Conservation (phyloP, 768 basidiomycete species). For the Naematelia encephala region DNA sequence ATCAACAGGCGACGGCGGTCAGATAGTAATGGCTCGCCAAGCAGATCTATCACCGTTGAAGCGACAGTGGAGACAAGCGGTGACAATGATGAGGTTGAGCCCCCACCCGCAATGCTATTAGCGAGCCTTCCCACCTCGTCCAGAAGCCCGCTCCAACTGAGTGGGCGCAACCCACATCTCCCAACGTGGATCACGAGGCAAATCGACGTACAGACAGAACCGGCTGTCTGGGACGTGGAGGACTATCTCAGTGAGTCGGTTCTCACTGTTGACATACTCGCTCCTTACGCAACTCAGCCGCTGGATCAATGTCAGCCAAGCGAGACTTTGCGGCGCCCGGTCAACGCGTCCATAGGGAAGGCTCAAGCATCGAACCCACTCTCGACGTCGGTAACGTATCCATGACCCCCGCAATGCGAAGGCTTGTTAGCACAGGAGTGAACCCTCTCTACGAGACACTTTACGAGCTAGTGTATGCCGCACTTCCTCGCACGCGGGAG, state of each 20-base stretch:
- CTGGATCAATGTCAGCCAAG: background rate
- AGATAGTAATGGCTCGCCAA: too few relatives aligned
- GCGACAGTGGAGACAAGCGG: too few relatives aligned
- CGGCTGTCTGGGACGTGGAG: background rate
- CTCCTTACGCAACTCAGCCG: background rate
- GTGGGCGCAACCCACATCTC: background rate
- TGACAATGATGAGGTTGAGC: too few relatives aligned
- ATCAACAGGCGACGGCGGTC: too few relatives aligned
- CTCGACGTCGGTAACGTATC: background rate
- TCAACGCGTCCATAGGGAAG: background rate
- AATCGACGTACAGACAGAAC: background rate
- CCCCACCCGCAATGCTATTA: too few relatives aligned
- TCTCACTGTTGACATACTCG: background rate
- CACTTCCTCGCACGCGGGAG: background rate
- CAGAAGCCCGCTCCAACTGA: too few relatives aligned
- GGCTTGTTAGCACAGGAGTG: background rate
- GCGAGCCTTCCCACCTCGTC: too few relatives aligned
- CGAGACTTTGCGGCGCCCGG: background rate
- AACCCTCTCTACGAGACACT: background rate
- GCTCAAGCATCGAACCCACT: background rate
- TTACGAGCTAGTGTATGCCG: background rate
- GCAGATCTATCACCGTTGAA: too few relatives aligned
- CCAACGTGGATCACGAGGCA: background rate
- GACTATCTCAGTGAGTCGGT: background rate
- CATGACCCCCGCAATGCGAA: background rate